phyloP scores from a whole-genome alignment of 2,329 filamentous ascomycete species.

The Xylariaceae sp. region DNA sequence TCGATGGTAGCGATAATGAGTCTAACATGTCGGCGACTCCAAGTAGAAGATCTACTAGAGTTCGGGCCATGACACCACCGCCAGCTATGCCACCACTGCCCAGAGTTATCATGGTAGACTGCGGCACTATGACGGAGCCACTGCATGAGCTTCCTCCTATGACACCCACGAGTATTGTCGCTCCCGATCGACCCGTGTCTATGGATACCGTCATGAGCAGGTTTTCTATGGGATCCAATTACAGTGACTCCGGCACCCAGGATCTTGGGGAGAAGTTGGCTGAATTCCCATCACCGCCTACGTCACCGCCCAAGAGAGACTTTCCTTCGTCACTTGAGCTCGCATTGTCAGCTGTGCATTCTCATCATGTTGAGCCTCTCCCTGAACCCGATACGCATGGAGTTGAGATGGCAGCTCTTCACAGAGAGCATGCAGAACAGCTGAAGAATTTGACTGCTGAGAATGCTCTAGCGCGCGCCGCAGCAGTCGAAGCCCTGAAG shows the following conservation, averaged over 20 bases:
- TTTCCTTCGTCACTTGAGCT: conserved; percentile 46
- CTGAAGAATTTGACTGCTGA: conserved; percentile 36
- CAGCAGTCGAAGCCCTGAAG: conserved; percentile 35
- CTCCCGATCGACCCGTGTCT: conserved; percentile 48
- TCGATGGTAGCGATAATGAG: conserved; percentile 78
- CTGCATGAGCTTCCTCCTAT: conserved; percentile 40
- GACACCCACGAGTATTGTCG: conserved; percentile 39
- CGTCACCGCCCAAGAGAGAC: conserved; percentile 45
- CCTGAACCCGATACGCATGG: conserved; percentile 35
- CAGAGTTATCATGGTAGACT: conserved; percentile 64
- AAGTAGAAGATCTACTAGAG: conserved; percentile 55
- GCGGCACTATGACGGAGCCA: conserved; percentile 66
- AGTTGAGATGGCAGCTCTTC: conserved; percentile 46
- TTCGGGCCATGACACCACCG: conserved; percentile 51
- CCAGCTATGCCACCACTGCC: conserved; percentile 58
- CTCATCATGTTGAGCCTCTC: conserved; percentile 49
- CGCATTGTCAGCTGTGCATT: conserved; percentile 53
- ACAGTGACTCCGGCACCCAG: conserved; percentile 61
- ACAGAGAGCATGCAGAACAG: conserved; percentile 36
- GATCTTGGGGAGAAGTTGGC: conserved; percentile 60
- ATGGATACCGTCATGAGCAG: conserved; percentile 54
- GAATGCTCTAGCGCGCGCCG: conserved; percentile 32
- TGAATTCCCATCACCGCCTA: conserved; percentile 62
- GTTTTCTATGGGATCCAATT: conserved; percentile 54
- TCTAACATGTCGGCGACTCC: conserved; percentile 64